Base-by-base conservation (phyloP, 2,329 filamentous ascomycete genomes). In the Pseudopyrenochaeta lycopersici region DNA sequence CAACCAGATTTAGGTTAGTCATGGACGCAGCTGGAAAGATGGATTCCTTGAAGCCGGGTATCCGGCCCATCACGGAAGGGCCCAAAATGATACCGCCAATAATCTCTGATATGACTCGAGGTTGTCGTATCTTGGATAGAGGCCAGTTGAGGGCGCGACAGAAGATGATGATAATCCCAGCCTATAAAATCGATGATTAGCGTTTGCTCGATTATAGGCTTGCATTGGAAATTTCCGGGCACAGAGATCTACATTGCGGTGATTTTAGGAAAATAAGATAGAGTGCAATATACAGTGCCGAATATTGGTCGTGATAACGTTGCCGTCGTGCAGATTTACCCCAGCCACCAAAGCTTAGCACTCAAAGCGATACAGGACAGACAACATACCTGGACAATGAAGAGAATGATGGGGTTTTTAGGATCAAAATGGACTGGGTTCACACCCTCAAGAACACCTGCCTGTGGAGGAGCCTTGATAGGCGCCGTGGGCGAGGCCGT, bases 51-150 rank as follows among this genome's bases (percentile, higher is more conserved):
- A 96, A 97, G 33, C 88, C 87, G 1, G 91, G 91, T 18, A 96
- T 92, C 46, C 89, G 87, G 68, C 92, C 92, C 86, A 96, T 89
- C 18, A 96, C 90, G 0, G 92, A 95, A 1, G 92, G 92, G 3
- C 92, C 92, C 1, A 97, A 83, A 32, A 97, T 76, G 68, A 95
- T 91, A 47, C 90, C 91, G n/a, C 89, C 90, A 49, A 94, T 86
- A 53, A 95, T 90, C 77, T 95, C 91, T 44, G 90, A 89, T 65
- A 95, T 93, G 62, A 95, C 91, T 41, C 89, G 86, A 58, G 91
- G 91, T 70, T 95, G 91, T 50, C 89, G 87, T 44, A 95, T 82
- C 67, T 88, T 88, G 63, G 88, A 88, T 4, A 94, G 83, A 9
- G 90, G 91, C 78, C 85, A 92, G 72, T 94, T 90, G 17, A 93